phyloP scores from a whole-genome alignment of 208 protist species.

The Leishmania major region DNA sequence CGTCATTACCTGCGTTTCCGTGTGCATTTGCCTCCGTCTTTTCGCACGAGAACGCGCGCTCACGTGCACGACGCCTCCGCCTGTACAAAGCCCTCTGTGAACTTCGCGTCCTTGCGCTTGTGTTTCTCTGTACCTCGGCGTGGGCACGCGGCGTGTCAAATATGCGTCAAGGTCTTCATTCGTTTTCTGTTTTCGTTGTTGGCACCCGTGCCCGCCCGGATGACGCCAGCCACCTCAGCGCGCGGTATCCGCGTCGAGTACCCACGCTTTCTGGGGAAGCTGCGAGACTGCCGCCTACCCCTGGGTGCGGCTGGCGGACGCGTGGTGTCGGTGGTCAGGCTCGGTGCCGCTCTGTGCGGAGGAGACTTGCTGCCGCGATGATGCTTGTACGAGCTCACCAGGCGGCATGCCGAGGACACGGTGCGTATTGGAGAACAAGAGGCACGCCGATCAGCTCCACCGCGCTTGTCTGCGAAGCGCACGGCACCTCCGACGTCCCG shows the following conservation, averaged over 20 bases:
- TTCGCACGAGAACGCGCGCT: neutral
- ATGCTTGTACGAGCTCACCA: neutral
- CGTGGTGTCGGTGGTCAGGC: neutral
- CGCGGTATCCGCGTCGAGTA: neutral
- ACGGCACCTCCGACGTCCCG: neutral
- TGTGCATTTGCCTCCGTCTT: neutral
- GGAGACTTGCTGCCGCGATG: neutral
- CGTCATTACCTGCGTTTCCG: neutral
- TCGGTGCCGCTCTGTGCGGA: neutral
- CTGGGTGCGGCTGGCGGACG: neutral
- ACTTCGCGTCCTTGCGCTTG: neutral
- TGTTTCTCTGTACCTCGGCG: neutral
- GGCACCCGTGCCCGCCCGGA: too few relatives aligned
- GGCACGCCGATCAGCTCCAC: too few relatives aligned
- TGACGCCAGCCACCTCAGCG: neutral
- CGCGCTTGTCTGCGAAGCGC: neutral
- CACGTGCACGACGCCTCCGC: neutral
- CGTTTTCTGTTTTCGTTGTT: neutral
- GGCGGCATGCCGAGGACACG: rapidly evolving
- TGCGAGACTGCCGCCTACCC: neutral
- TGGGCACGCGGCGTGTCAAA: neutral
- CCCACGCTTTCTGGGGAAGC: neutral
- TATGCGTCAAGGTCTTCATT: neutral
- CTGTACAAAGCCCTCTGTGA: neutral
- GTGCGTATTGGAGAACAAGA: neutral